Base-by-base conservation (phyloP, 352 stramenopile genomes). In the Blastocystis sp. region DNA sequence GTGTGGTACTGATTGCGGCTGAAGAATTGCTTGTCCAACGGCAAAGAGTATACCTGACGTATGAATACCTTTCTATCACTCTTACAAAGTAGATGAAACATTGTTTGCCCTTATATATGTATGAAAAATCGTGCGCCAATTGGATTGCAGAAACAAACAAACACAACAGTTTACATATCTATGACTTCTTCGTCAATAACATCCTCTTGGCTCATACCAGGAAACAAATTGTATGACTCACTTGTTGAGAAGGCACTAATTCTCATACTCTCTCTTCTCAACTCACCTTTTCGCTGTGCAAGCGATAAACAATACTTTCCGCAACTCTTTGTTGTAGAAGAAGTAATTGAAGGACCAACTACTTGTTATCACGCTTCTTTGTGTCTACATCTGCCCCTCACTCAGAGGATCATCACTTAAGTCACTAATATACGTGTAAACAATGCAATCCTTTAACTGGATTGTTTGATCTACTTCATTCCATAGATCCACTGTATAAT, bases 331-430 rank as follows among this genome's bases (percentile, higher is more conserved):
- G 91, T 95, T 95, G 92, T 94, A 94, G 89, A 95, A 95, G 71
- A 95, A 95, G 88, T 95, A 95, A 88, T 95, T 95, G 90, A 95
- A 95, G 39, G 92, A 95, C 92, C 93, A 95, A 66, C 91, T 93
- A 80, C 14, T 42, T 49, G 12, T 88, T 1, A 78, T 24, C 0
- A 29, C 58, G 4, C 24, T 32, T 21, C 14, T 35, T 4, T 5
- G 37, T 19, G 88, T 90, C 89, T 90, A 93, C 88, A 95, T 89
- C 78, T 93, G 94, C 69, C 92, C 92, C 80, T 95, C 93, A 74
- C 92, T 94, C 85, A 95, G 94, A 24, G 92, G 92, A 81, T 95
- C 93, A 16, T 87, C 88, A 89, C 94, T 92, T 92, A 95, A 94
- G 89, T 95, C 93, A 35, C 92, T 92, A 75, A 95, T 93, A 90